Base-by-base conservation (phyloP, 164 flowering plant species). In the Santalum album region DNA sequence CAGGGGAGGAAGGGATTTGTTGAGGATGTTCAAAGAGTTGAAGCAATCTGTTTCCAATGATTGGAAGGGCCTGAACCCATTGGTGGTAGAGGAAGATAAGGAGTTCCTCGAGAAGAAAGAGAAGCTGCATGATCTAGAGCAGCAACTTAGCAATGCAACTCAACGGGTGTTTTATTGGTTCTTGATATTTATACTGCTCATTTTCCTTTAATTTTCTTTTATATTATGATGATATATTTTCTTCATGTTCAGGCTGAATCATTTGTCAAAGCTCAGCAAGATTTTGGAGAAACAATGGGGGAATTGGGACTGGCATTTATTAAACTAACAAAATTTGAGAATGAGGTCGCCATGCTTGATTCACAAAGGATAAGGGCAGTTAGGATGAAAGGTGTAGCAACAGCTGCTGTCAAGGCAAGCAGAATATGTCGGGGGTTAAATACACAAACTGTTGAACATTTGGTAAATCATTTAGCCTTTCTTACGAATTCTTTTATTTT, bases 231-330 rank as follows among this genome's bases (percentile, higher is more conserved):
- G n/a, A n/a, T n/a, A n/a, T 25, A 15, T 40, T 20, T 48, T 34
- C 38, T 36, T n/a, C 42, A n/a, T 51, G 12, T 69, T 54, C 59
- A 94, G 99, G 97, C 99, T 17, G 97, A 94, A 70, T 58, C 80
- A 17, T 72, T 90, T 54, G 96, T 94, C 9, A 94, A 94, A 69
- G 88, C 92, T 22, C 99, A 94, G 66, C 95, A 90, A 71, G 97
- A 89, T 64, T 77, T 87, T 67, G 99, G 97, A 63, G 92, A 90
- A 54, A 87, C 96, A 36, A 78, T 87, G 86, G 99, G 99, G 19
- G 90, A 83, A 49, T 59, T 94, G 47, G 99, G 99, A 25, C 51
- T 94, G 25, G 77, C 97, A 18, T 84, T 87, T 54, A 73, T 94
- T 19, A 90, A 94, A 47, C 58, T 94, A 64, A 76, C 90, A 1